Base-by-base conservation (phyloP, 345 rosid genomes). In the Populus simonii region DNA sequence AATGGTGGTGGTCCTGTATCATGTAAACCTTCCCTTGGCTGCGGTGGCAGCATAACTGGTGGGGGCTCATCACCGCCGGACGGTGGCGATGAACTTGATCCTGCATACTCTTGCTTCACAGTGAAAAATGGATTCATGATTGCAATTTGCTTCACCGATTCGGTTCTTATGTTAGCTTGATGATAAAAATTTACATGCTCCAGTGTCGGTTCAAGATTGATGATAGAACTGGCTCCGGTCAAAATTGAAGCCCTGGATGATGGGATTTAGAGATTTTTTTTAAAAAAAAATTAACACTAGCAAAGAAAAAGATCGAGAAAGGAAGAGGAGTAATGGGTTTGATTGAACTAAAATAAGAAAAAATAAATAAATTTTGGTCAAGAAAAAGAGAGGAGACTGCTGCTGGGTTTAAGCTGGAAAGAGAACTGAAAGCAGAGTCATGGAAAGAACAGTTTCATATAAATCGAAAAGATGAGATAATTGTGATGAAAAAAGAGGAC, bases 11-110 rank as follows among this genome's bases (percentile, higher is more conserved):
- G 85, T 9, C 83, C 83, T 38, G 85, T 10, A 55, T 94, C 98
- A 33, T 89, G 89, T 27, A 94, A 90, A 5, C 96, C 94, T 75
- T 93, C 94, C 80, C 87, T 77, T 38, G 99, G 98, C 81, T 81
- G 89, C 20, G 89, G 94, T 31, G 78, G 76, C 29, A 71, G 41
- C 79, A 38, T 29, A 75, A 15, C 2, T 12, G 29, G 1, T 25
- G 81, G 68, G 36, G 66, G 73, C 16, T 61, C 4, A 9, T 82
- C 81, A 35, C 81, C 76, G 6, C 68, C 80, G 11, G 63, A 43
- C 66, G 23, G 79, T 2, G 79, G 83, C 6, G 79, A 76, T 13
- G 81, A 81, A 17, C 80, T 81, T 22, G 79, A 74, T 15, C 82
- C 89, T 5, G 23, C 39, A 41, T 66, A 80, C 84, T 91, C 93